Base-by-base conservation (phyloP, 805 yeast genomes). In the Starmerella sirachaensis region DNA sequence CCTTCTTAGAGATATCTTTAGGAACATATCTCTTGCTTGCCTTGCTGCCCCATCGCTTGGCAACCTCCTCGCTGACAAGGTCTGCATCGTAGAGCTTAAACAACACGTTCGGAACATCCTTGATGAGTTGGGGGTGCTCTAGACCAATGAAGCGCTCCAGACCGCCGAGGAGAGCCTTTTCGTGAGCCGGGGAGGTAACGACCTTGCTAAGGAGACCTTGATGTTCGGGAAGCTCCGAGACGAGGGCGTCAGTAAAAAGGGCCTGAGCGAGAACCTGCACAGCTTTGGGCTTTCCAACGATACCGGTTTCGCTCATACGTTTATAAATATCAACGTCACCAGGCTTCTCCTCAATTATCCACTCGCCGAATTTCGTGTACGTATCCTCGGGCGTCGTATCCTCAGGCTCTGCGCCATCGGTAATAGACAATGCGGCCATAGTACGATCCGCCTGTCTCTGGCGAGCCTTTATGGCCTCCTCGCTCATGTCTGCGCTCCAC, bases 401-500 rank as follows among this genome's bases (percentile, higher is more conserved):
- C 23, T 64, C 40, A 9, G 21, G 26, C 13, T 23, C 33, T 6
- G 26, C 29, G 5, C 33, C 45, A 18, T 55, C 59, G 8, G 55
- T 63, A 25, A 60, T 59, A 12, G 50, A 52, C 24, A 57, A 44
- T 17, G 45, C 39, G 60, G 61, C 38, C 56, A 51, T 28, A 47
- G 60, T 48, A 42, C 72, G 64, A 61, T 84, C 93, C 48, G 85
- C 69, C 59, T 82, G 93, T 52, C 74, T 65, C 31, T 94, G 94
- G 64, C 98, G 81, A 31, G 81, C 84, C 57, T 79, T 77, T 48
- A 88, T 83, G 41, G 97, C 97, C 64, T 85, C 97, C 60, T 82
- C 91, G 33, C 94, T 81, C 72, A 86, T 83, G 61, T 88, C 98
- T 29, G 86, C 94, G 14, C 95, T 84, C 97, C 97, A 88, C 49